Conservation (phyloP, 495 filamentous ascomycete species). For the Penicillium bialowiezense region DNA sequence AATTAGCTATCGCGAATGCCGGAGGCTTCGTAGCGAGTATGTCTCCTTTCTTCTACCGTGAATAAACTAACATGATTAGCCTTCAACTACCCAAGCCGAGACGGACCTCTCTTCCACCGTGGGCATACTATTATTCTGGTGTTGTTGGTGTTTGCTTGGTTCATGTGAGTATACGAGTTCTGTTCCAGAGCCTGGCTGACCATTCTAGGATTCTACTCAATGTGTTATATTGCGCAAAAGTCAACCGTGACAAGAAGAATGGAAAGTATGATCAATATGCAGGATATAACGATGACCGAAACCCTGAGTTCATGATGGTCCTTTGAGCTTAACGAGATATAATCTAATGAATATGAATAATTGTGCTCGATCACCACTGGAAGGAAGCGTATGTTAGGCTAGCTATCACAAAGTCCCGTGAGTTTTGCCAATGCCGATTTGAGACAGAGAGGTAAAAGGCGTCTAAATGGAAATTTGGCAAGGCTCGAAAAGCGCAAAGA, state of each 20-base stretch:
- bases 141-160: slow-evolving; percentile 58
- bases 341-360: too few species aligned
- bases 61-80: too few species aligned
- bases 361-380: too few species aligned
- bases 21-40: slow-evolving; percentile 57
- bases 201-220: slow-evolving; percentile 55
- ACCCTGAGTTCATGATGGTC: slow-evolving; percentile 63
- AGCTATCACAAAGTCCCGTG: too few species aligned
- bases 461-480: too few species aligned
- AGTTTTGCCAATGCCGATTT: too few species aligned
- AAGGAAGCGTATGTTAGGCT: too few species aligned
- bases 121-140: slow-evolving; percentile 61
- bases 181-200: background rate
- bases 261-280: slow-evolving; percentile 60
- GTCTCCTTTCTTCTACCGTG: slow-evolving; percentile 24
- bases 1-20: slow-evolving; percentile 55
- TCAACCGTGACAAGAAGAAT: slow-evolving; percentile 60
- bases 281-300: slow-evolving; percentile 62
- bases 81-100: slow-evolving; percentile 55
- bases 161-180: slow-evolving; percentile 55
- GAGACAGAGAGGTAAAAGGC: too few species aligned
- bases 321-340: too few species aligned
- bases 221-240: slow-evolving; percentile 62
- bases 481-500: too few species aligned
- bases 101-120: slow-evolving; percentile 46